Conservation (phyloP, 768 basidiomycete species). For the Podaxis sp. region DNA sequence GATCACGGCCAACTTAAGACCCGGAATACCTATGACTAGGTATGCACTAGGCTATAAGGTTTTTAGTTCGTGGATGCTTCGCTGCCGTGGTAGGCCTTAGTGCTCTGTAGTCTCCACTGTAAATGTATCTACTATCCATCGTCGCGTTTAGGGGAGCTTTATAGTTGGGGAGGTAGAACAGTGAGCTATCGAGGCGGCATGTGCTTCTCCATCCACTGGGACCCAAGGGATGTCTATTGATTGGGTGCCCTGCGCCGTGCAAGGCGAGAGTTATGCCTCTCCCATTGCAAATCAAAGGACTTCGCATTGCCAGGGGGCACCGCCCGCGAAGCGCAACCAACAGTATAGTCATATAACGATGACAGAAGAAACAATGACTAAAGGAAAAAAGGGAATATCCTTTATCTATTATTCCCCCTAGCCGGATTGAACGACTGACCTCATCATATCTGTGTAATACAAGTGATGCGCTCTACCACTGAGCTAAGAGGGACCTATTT, state of each 20-base stretch:
- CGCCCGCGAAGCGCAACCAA: too few relatives aligned
- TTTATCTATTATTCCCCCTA: neutral
- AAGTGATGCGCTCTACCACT: conserved; percentile 6
- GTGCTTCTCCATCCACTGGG: neutral
- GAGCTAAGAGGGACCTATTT: neutral
- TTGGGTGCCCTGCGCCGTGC: neutral
- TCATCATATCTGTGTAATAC: neutral
- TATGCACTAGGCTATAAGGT: neutral
- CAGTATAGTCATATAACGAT: neutral
- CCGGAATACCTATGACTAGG: neutral
- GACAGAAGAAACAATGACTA: neutral
- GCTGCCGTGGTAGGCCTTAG: neutral
- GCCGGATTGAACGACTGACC: conserved; percentile 5
- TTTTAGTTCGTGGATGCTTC: too few relatives aligned
- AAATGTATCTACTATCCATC: neutral
- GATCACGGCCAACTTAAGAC: neutral
- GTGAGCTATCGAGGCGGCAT: neutral
- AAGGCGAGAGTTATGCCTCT: neutral
- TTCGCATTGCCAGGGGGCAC: neutral
- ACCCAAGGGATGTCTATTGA: neutral
- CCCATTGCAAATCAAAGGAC: neutral
- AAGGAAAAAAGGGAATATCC: neutral
- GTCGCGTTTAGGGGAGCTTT: neutral
- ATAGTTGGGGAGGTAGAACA: neutral
- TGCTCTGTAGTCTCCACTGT: neutral